A percentile compares a stretch with the other conserved stretches of the same genome.
phyloP scores from a whole-genome alignment of 2,329 filamentous ascomycete genomes.

The Diaporthe destruens region DNA sequence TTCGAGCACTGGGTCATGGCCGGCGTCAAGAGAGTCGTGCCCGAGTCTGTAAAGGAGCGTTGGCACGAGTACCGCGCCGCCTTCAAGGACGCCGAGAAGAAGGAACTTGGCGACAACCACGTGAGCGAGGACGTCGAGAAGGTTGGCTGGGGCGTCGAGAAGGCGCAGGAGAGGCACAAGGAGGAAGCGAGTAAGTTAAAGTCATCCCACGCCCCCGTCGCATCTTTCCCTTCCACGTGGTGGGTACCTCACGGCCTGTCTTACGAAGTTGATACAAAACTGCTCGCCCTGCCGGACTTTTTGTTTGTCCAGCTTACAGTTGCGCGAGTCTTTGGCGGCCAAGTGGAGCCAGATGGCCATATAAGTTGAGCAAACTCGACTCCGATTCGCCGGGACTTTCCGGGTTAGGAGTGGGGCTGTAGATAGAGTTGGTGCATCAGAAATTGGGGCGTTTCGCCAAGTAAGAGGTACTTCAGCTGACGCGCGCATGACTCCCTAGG shows the following conservation, averaged over 20 bases:
- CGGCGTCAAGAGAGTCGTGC: conserved; percentile 69
- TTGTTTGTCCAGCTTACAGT: background rate
- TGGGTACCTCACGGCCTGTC: background rate
- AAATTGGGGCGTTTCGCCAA: background rate
- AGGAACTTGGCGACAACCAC: conserved; percentile 57
- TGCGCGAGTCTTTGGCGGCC: background rate
- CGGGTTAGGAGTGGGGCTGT: background rate
- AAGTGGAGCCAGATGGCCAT: background rate
- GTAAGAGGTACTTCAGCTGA: conserved; percentile 12
- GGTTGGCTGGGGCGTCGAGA: conserved; percentile 71
- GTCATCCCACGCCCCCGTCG: background rate
- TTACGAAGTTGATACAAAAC: background rate
- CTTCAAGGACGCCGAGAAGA: conserved; percentile 59
- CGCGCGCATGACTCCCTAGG: conserved; percentile 54
- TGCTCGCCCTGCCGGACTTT: background rate
- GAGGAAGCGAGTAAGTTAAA: conserved; percentile 79
- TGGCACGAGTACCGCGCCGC: conserved; percentile 64
- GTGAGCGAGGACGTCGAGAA: conserved; percentile 62
- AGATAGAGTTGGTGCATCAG: conserved; percentile 11
- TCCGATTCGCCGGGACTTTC: conserved; percentile 10
- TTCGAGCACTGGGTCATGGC: conserved; percentile 77
- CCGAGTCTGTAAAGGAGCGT: conserved; percentile 67
- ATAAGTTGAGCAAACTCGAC: background rate
- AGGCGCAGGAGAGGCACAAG: conserved; percentile 71
- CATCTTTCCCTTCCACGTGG: too few species aligned